phyloP scores from a whole-genome alignment of 202 grass and related monocot genomes.

The Bolboschoenoplectus hybrid region DNA sequence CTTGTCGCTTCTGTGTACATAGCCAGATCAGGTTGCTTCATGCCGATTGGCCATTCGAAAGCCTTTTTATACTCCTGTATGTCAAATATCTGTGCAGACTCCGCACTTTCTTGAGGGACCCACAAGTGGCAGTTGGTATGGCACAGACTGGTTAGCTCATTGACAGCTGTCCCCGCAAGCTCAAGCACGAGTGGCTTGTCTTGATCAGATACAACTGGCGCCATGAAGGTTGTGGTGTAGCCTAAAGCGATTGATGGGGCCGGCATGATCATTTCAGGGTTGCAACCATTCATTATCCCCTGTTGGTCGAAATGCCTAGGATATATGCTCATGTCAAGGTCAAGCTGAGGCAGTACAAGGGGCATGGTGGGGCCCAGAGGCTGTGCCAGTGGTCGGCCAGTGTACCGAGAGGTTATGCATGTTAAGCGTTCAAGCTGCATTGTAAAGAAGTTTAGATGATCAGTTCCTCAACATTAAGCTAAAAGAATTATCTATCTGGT shows the following conservation, averaged over 20 bases:
- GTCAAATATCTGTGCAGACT: constrained; percentile 47
- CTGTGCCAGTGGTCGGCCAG: constrained; percentile 46
- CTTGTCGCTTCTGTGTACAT: constrained; percentile 69
- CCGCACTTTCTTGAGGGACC: constrained; percentile 34
- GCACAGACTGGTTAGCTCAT: constrained; percentile 68
- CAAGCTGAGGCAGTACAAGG: constrained; percentile 56
- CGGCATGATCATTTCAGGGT: constrained; percentile 44
- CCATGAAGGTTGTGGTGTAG: constrained; percentile 32
- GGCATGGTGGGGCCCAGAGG: constrained; percentile 43
- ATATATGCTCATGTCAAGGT: constrained; percentile 94
- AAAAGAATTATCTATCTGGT: not conserved
- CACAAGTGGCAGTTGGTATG: constrained; percentile 58
- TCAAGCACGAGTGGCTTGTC: constrained; percentile 77
- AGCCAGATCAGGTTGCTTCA: constrained; percentile 39
- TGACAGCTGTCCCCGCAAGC: constrained; percentile 62
- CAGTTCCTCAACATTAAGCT: not conserved
- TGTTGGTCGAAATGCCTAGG: constrained; percentile 72
- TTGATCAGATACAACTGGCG: constrained; percentile 61
- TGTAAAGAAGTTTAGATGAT: not conserved
- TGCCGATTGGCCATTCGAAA: constrained; percentile 69
- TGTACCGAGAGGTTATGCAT: constrained; percentile 67
- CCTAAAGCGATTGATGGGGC: constrained; percentile 42
- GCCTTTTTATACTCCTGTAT: constrained; percentile 60
- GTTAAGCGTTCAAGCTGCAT: constrained; percentile 84
- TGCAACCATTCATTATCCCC: constrained; percentile 51